These are phyloP conservation scores for Amanita subjunquillea DNA, from an alignment of 768 basidiomycete genomes.

Conservation along the genomic window DNA sequence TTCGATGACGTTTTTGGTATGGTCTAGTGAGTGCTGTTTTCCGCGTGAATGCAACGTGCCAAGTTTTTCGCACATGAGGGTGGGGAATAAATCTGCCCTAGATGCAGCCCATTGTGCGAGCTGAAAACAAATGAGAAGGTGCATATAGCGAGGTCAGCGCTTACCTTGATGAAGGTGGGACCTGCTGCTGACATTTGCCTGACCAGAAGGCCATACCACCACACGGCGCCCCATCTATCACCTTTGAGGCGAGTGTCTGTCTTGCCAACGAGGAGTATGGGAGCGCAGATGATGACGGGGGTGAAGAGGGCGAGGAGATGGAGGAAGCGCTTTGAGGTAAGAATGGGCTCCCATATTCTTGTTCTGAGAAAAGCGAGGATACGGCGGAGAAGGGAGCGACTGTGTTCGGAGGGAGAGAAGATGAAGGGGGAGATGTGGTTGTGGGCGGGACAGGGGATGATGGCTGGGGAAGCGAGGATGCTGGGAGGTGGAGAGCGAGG, in stretches of 20 bases:
- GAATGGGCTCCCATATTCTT: conserved; percentile 74
- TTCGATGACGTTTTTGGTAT: conserved; percentile 79
- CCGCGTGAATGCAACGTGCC: conserved; percentile 85
- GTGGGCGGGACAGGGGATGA: conserved; percentile 29
- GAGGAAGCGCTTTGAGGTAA: conserved; percentile 75
- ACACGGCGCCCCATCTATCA: conserved; percentile 87
- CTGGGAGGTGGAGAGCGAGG: conserved; percentile 29
- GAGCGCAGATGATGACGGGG: conserved; percentile 76
- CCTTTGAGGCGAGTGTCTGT: conserved; percentile 47
- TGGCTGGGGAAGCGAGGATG: conserved; percentile 37
- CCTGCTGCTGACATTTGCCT: conserved; percentile 89
- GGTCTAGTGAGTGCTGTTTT: conserved; percentile 64
- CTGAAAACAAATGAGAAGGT: conserved; percentile 27
- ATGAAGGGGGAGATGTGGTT: conserved; percentile 26
- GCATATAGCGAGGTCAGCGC: conserved; percentile 6
- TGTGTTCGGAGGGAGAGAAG: conserved; percentile 60
- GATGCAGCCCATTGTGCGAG: conserved; percentile 98
- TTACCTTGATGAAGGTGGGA: conserved; percentile 93
- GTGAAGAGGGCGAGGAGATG: conserved; percentile 76
- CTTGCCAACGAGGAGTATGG: conserved; percentile 70
- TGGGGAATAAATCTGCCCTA: conserved; percentile 87
- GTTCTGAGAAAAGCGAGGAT: conserved; percentile 39
- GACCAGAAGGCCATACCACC: conserved; percentile 95
- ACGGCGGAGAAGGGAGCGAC: conserved; percentile 33
- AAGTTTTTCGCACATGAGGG: conserved; percentile 72